A percentile compares a stretch with the other conserved stretches of the same genome.
These are phyloP conservation scores for Fomitopsis schrenkii DNA, from an alignment of 1,284 basidiomycete genomes.

Conservation along the genomic window DNA sequence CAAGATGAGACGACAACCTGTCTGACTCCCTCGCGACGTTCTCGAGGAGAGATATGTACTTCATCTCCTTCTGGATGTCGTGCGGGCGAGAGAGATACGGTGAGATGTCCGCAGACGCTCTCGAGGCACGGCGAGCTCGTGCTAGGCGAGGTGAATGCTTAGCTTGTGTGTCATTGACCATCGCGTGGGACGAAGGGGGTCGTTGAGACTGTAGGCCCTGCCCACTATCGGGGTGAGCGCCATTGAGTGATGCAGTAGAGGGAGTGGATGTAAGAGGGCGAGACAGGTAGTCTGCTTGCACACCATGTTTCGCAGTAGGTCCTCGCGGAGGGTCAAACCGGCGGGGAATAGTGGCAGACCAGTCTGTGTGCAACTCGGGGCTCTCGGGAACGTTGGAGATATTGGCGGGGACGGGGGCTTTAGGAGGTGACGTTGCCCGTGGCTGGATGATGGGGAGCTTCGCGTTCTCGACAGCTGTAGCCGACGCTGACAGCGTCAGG, in stretches of 20 bases:
- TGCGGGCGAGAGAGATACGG: slow-evolving; percentile 57
- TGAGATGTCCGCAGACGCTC: slow-evolving; percentile 51
- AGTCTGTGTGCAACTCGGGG: background rate
- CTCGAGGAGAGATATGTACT: slow-evolving; percentile 73
- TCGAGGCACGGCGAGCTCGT: slow-evolving; percentile 19
- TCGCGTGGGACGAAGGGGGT: background rate
- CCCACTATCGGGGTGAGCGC: too few species aligned
- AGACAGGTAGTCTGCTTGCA: background rate
- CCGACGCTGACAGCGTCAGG: slow-evolving; percentile 57
- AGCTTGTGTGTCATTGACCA: background rate
- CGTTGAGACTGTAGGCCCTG: background rate
- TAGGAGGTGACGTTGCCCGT: background rate
- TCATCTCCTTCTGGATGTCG: slow-evolving; percentile 56
- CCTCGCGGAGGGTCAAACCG: background rate
- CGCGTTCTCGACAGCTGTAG: slow-evolving; percentile 12
- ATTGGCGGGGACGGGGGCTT: background rate
- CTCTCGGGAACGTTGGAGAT: background rate
- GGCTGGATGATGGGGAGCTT: slow-evolving; percentile 1
- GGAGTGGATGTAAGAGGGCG: background rate
- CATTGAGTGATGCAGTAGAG: background rate
- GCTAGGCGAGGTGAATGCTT: slow-evolving; percentile 3
- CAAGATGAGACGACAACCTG: slow-evolving; percentile 46
- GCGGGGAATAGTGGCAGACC: background rate
- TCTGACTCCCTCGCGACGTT: slow-evolving; percentile 69
- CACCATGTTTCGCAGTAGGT: background rate